Percentiles rank a stretch among this genome's conserved stretches.
Conservation (phyloP, 176 grass and related monocot species). For the Triticum dicoccoides region DNA sequence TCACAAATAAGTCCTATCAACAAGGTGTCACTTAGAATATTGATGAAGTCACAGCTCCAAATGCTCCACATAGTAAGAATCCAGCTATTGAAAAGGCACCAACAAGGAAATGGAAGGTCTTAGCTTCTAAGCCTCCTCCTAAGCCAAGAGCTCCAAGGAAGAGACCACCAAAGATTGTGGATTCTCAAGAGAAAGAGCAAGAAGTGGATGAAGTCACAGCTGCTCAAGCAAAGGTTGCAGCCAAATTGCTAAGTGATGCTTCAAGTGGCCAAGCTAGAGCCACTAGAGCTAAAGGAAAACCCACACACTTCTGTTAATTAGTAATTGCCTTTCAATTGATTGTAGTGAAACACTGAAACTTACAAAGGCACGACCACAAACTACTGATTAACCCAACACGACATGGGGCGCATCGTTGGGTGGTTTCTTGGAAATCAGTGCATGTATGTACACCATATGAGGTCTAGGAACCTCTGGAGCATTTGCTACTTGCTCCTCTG, state of each 20-base stretch:
- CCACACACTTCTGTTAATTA: neutral
- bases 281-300: neutral
- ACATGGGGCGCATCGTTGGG: neutral
- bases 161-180: neutral
- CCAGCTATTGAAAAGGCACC: neutral
- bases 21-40: neutral
- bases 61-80: neutral
- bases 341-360: neutral
- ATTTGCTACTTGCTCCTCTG: neutral
- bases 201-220: neutral
- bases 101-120: neutral
- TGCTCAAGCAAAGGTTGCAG: neutral
- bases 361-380: neutral
- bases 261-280: neutral
- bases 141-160: neutral
- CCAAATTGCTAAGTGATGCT: neutral
- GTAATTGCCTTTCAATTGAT: constrained; percentile 14
- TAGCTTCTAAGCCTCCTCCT: neutral
- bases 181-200: neutral
- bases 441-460: neutral
- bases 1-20: too few species aligned
- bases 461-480: neutral
- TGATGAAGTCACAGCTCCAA: neutral
- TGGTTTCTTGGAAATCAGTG: neutral
- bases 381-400: neutral